Conservation (phyloP, 2,329 filamentous ascomycete genomes). For the Beauveria asiatica region DNA sequence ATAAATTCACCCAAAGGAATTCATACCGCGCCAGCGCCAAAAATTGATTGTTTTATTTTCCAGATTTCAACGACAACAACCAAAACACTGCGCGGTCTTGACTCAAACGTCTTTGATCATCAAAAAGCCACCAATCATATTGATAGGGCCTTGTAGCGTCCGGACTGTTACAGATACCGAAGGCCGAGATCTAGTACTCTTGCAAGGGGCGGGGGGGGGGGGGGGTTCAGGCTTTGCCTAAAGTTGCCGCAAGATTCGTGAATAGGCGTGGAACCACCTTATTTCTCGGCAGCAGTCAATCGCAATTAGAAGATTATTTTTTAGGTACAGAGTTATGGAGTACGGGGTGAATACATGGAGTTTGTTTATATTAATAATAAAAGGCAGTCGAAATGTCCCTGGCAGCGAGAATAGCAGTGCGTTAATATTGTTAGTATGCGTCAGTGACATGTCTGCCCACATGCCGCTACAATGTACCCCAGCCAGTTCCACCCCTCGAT, state of each 20-base stretch:
- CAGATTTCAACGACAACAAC: neutral
- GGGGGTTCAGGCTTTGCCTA: neutral
- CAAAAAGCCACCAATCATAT: neutral
- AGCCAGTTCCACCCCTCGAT: neutral
- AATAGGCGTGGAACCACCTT: neutral
- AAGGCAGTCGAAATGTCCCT: neutral
- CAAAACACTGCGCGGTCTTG: neutral
- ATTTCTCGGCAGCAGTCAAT: neutral
- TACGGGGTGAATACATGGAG: neutral
- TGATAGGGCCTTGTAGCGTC: neutral
- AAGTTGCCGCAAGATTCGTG: neutral
- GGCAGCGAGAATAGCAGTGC: neutral
- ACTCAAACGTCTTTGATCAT: neutral
- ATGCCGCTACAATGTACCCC: neutral
- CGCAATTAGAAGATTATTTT: neutral
- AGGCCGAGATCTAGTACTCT: slow-evolving; percentile 3
- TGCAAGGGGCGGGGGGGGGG: neutral
- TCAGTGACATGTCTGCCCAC: neutral
- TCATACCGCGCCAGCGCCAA: neutral
- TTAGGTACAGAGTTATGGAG: neutral
- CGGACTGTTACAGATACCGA: slow-evolving; percentile 3
- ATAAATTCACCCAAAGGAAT: neutral
- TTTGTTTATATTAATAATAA: too few relatives aligned
- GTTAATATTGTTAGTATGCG: neutral
- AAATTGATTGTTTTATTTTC: neutral